These are phyloP conservation scores for Diddensiella transvaalensis DNA, from an alignment of 805 yeast genomes.

Conservation along the genomic window DNA sequence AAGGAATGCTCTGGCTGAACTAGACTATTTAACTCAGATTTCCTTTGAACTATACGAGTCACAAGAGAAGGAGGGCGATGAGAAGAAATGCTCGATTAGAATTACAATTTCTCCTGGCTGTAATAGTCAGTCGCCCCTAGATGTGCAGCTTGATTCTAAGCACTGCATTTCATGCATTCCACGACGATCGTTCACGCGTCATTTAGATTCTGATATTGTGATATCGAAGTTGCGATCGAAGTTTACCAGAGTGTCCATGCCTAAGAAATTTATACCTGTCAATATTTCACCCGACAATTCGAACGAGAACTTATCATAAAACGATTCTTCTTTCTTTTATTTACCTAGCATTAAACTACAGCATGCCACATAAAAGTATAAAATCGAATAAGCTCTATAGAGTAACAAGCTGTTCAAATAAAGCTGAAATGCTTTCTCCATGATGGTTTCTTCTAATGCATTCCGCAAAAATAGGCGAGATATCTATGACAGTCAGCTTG, in stretches of 20 bases:
- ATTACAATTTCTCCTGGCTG: conserved; percentile 96
- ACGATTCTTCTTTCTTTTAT: not conserved
- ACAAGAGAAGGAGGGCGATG: conserved; percentile 60
- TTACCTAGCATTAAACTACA: no score
- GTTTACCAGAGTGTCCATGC: conserved; percentile 82
- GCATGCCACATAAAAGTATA: no score
- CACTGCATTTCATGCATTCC: conserved; percentile 97
- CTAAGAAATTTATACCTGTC: conserved; percentile 46
- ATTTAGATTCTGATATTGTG: conserved; percentile 86
- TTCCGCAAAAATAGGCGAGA: conserved; percentile 93
- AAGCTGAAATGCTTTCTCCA: conserved; percentile 92
- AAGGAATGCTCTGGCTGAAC: conserved; percentile 91
- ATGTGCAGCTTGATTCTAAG: conserved; percentile 91
- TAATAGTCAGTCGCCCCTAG: conserved; percentile 96
- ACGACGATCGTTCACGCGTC: conserved; percentile 82
- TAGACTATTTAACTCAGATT: conserved; percentile 92
- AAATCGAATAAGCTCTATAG: conserved; percentile 17
- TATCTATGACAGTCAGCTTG: conserved; percentile 85
- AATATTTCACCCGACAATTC: conserved; percentile 18
- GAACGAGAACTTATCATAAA: not conserved
- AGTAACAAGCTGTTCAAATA: conserved; percentile 77
- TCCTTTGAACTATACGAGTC: conserved; percentile 86
- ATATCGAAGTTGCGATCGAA: conserved; percentile 74
- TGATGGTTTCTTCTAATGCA: conserved; percentile 98
- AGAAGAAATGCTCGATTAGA: conserved; percentile 83